Conservation (phyloP, 805 yeast species). For the Yamadazyma laniorum region DNA sequence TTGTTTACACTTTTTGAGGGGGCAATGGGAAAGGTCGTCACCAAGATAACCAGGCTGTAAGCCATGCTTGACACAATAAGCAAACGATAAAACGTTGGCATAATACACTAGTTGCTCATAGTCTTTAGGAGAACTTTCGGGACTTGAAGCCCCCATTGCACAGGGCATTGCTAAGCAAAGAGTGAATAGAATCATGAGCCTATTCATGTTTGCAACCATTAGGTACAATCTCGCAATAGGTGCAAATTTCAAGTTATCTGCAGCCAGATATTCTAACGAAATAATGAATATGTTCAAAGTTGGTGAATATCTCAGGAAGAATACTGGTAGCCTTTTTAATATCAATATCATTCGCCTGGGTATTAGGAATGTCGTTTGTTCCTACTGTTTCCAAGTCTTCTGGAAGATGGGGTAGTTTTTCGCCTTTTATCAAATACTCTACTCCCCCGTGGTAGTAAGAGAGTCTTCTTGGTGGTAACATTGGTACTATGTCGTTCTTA, state of each 20-base stretch:
- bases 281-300: constrained; percentile 26
- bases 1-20: constrained; percentile 23
- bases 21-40: constrained; percentile 21
- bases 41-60: constrained; percentile 24
- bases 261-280: constrained; percentile 33
- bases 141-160: no score
- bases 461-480: constrained; percentile 49
- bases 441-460: constrained; percentile 47
- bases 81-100: constrained; percentile 35
- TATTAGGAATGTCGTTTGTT: not conserved
- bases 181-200: no score
- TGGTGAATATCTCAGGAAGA: constrained; percentile 7
- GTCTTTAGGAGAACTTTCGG: constrained; percentile 10
- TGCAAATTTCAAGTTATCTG: constrained; percentile 8
- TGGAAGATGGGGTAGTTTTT: constrained; percentile 35
- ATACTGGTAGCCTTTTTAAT: not conserved
- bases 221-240: not conserved
- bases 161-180: no score
- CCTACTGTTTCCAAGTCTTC: constrained; percentile 17
- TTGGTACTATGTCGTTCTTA: constrained; percentile 56
- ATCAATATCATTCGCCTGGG: not conserved
- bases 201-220: not conserved
- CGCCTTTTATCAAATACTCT: constrained; percentile 46
- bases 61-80: constrained; percentile 37
- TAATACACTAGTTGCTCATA: constrained; percentile 26